Conservation (phyloP, 495 filamentous ascomycete species). For the Trichoderma parareesei region DNA sequence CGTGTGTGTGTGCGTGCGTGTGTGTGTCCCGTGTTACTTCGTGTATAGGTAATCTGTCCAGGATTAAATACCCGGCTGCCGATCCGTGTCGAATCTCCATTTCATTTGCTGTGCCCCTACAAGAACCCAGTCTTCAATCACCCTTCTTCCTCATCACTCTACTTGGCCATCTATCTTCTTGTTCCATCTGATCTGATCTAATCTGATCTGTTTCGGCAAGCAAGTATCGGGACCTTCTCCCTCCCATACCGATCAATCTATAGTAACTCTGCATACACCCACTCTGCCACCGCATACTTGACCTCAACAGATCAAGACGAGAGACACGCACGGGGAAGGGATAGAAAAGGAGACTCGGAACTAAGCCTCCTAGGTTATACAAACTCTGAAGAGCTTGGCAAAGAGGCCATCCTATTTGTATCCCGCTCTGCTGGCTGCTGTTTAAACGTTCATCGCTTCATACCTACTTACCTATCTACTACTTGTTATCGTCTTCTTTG, state of each 20-base stretch:
- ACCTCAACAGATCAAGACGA: neutral
- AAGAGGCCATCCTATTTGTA: slow-evolving; percentile 8
- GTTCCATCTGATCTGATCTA: slow-evolving; percentile 1
- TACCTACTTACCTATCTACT: slow-evolving; percentile 9
- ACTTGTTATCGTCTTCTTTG: neutral
- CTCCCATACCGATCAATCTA: too few relatives aligned
- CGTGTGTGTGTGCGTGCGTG: neutral
- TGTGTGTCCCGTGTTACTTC: neutral
- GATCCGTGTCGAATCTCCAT: neutral
- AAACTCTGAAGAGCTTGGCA: neutral
- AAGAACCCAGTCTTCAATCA: neutral
- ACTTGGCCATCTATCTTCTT: neutral
- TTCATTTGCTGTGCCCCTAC: neutral
- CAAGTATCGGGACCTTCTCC: neutral
- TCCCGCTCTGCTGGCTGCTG: neutral
- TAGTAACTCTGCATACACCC: neutral
- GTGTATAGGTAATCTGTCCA: neutral
- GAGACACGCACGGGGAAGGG: neutral
- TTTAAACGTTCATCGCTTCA: slow-evolving; percentile 8
- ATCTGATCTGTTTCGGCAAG: neutral
- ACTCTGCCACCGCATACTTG: neutral
- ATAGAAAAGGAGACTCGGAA: slow-evolving; percentile 2
- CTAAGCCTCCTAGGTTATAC: slow-evolving; percentile 5
- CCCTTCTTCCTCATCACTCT: neutral
- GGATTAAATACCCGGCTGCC: neutral